Evolutionary conservation across 179 eudicot genomes (phyloP).

Genomic region (Camellia oleifera): DNA sequence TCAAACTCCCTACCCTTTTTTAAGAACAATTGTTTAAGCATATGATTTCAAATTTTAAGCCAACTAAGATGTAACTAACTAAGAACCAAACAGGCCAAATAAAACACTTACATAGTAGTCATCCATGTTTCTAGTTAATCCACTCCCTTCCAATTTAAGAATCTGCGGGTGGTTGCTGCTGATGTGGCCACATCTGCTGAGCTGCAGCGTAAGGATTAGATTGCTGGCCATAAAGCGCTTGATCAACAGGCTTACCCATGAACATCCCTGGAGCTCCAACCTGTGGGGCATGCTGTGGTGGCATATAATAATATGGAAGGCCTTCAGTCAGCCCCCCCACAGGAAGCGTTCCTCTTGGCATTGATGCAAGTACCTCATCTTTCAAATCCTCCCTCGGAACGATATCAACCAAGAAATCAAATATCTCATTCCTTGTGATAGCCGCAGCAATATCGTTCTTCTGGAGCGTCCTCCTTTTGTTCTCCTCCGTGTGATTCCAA

Average conservation of each 20-base stretch:
- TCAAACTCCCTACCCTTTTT: no score
- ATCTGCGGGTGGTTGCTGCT: conserved; percentile 33
- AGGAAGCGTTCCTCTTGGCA: conserved; percentile 38
- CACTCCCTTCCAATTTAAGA: conserved; percentile 18
- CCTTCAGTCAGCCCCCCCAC: conserved; percentile 39
- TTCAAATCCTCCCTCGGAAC: conserved; percentile 54
- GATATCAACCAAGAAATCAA: conserved; percentile 63
- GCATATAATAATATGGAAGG: conserved; percentile 42
- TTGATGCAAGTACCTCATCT: conserved; percentile 40
- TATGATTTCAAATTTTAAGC: no score
- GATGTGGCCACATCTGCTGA: conserved; percentile 44
- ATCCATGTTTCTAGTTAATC: not conserved
- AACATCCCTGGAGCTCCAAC: conserved; percentile 38
- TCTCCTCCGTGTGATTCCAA: conserved; percentile 54
- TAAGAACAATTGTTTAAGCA: no score
- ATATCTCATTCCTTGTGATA: conserved; percentile 48
- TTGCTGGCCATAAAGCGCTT: conserved; percentile 29
- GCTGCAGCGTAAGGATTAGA: conserved; percentile 28
- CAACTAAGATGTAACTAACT: no score
- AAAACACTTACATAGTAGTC: conserved; percentile 3
- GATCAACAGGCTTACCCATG: conserved; percentile 17
- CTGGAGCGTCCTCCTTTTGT: conserved; percentile 60
- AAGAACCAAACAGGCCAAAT: not conserved
- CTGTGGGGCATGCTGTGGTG: conserved; percentile 31
- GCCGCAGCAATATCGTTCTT: conserved; percentile 58